Base-by-base conservation (phyloP, 192 early-diverging fungal species). In the Allomyces javanicus region DNA sequence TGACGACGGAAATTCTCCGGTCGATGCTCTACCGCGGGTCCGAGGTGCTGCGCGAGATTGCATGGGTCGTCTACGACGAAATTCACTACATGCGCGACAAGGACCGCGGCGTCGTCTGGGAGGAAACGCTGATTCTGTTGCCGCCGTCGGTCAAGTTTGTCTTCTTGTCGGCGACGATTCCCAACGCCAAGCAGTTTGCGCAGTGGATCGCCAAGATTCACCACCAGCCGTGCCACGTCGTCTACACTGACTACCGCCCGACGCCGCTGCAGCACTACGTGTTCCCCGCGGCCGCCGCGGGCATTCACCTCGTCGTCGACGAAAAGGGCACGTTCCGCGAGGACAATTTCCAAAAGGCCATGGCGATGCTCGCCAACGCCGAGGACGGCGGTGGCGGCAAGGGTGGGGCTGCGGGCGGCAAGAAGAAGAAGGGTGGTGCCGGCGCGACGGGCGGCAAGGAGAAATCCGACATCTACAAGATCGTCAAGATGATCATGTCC, bases 1-100 rank as follows among this genome's bases (percentile, higher is more conserved):
- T 98, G 96, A 98, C 96, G 0, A 98, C 96, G 0, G 96, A 98
- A 77, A 98, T 98, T 88, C 75, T 98, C 63, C 81, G 96, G 26
- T 87, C 85, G 58, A 98, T 98, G 96, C 80, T 98, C 24, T 98
- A 98, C 75, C 85, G 93, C 61, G 96, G 96, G 19, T 90, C 87
- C 23, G 93, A 96, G 70, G 80, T 98, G 62, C 88, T 96, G 83
- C 83, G 94, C 62, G 96, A 98, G 76, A 91, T 98, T 1, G 86
- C 92, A 1, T 98, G 93, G 93, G 91, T 98, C 33, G 82, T 98
- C 33, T 98, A 93, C 76, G 96, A 98, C 71, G 96, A 98, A 80
- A 90, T 98, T 65, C 96, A 96, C 75, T 98, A 98, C 72, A 96
- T 98, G 96, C 76, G 92, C 64, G 93, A 96, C 75, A 86, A 86